Conservation (phyloP, 176 grass and related monocot species). For the Cenchrus purpureus region DNA sequence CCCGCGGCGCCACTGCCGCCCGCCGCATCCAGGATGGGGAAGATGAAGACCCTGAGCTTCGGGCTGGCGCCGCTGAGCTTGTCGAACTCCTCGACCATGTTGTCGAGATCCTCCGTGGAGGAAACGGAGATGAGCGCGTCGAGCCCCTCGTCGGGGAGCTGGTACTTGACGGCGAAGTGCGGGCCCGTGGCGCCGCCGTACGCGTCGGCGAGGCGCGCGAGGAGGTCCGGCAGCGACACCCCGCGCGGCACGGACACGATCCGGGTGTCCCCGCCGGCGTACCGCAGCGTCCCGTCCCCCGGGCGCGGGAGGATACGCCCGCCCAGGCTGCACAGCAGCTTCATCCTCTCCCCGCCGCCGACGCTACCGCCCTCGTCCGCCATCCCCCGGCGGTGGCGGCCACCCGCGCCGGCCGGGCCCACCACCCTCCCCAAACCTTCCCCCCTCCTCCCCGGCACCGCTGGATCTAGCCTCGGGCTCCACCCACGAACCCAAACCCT, state of each 20-base stretch:
- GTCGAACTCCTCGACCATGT: constrained; percentile 97
- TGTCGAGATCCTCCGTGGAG: constrained; percentile 93
- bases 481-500: constrained; percentile 37
- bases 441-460: neutral
- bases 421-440: neutral
- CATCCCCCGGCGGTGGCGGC: constrained; percentile 49
- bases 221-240: constrained; percentile 54
- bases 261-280: constrained; percentile 93
- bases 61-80: constrained; percentile 66
- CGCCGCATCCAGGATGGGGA: constrained; percentile 53
- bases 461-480: constrained; percentile 49
- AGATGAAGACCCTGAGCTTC: constrained; percentile 90
- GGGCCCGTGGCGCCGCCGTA: constrained; percentile 58
- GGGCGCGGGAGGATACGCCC: constrained; percentile 90
- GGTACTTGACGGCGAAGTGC: constrained; percentile 74
- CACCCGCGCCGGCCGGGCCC: constrained; percentile 41
- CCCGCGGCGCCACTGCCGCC: constrained; percentile 4
- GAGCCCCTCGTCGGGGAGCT: constrained; percentile 92
- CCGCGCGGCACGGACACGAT: constrained; percentile 76
- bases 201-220: constrained; percentile 61
- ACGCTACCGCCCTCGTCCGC: constrained; percentile 28
- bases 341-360: constrained; percentile 52
- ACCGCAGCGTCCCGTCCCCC: constrained; percentile 84
- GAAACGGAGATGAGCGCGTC: constrained; percentile 98
- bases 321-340: constrained; percentile 84